Percentiles rank a stretch among this genome's conserved stretches.
These are phyloP conservation scores for Ceratocystis smalleyi DNA, from an alignment of 2,329 filamentous ascomycete genomes.

Conservation along the genomic window DNA sequence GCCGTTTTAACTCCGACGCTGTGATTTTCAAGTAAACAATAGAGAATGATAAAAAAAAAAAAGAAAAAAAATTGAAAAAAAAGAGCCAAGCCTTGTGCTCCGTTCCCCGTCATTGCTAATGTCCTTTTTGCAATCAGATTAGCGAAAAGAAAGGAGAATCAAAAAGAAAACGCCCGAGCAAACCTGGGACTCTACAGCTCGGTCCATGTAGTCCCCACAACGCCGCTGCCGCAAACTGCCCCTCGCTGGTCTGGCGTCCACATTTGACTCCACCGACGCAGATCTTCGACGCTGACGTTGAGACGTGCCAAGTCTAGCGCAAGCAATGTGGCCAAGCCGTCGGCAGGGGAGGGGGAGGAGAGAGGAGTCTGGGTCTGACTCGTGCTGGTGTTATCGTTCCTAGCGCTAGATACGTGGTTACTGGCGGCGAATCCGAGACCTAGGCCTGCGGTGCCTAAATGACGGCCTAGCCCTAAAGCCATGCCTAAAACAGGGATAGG, in stretches of 20 bases:
- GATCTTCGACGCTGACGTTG: slow-evolving; percentile 37
- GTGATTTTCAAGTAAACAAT: background rate
- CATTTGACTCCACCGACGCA: slow-evolving; percentile 20
- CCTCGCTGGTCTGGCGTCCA: slow-evolving; percentile 18
- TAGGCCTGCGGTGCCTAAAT: too few relatives aligned
- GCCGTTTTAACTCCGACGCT: background rate
- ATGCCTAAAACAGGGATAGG: background rate
- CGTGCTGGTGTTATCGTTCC: too few relatives aligned
- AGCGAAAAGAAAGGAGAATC: background rate
- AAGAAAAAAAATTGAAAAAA: background rate
- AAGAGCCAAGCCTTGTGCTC: background rate
- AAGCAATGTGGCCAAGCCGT: slow-evolving; percentile 29
- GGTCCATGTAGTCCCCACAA: slow-evolving; percentile 9
- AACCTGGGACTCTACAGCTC: slow-evolving; percentile 3
- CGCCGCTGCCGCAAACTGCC: slow-evolving; percentile 16
- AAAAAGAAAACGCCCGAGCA: background rate
- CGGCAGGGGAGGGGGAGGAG: slow-evolving; percentile 19
- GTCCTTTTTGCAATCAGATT: background rate
- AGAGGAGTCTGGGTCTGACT: too few relatives aligned
- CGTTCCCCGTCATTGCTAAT: background rate
- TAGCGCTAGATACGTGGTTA: slow-evolving; percentile 24
- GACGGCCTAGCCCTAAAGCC: too few relatives aligned
- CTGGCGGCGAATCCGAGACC: background rate
- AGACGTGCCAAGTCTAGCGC: slow-evolving; percentile 38
- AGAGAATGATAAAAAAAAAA: background rate